These are phyloP conservation scores for Acanthamoeba triangularis DNA, from an alignment of 208 protist genomes.

Conservation along the genomic window DNA sequence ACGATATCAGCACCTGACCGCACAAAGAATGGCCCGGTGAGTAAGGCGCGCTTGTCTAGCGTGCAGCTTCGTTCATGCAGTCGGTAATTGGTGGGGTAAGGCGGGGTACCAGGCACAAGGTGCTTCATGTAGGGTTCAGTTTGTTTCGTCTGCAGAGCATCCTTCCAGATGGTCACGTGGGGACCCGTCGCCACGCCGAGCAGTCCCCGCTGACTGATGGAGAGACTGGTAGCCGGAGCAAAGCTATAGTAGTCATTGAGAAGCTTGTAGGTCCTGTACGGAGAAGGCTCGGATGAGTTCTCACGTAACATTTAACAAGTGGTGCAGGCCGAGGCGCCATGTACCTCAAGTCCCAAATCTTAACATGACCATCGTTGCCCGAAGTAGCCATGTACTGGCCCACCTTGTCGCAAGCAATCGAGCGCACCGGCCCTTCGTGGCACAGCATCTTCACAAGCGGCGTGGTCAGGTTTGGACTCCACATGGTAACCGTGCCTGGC, in stretches of 20 bases:
- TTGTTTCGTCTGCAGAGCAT: slow-evolving; percentile 76
- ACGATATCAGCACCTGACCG: slow-evolving; percentile 47
- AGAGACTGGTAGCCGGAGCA: slow-evolving; percentile 82
- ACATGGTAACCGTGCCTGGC: slow-evolving; percentile 75
- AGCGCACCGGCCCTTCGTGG: slow-evolving; percentile 91
- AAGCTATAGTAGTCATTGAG: slow-evolving; percentile 82
- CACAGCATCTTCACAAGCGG: slow-evolving; percentile 97
- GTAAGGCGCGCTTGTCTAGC: neutral
- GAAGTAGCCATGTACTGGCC: slow-evolving; percentile 96
- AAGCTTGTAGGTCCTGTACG: slow-evolving; percentile 75
- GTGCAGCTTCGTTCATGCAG: neutral
- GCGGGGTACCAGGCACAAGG: slow-evolving; percentile 21
- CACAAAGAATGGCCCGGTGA: neutral
- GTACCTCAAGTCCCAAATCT: slow-evolving; percentile 99
- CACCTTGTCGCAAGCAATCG: slow-evolving; percentile 45
- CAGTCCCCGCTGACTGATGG: slow-evolving; percentile 90
- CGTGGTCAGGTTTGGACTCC: slow-evolving; percentile 94
- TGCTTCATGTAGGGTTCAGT: slow-evolving; percentile 90
- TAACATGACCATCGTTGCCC: slow-evolving; percentile 96
- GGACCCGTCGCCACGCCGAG: slow-evolving; percentile 88
- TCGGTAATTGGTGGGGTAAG: neutral
- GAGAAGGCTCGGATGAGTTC: neutral
- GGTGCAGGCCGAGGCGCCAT: neutral
- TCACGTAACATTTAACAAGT: neutral
- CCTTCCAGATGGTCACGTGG: slow-evolving; percentile 83